Conservation (phyloP, 352 stramenopile species). For the Pythium rhizo-oryzae region DNA sequence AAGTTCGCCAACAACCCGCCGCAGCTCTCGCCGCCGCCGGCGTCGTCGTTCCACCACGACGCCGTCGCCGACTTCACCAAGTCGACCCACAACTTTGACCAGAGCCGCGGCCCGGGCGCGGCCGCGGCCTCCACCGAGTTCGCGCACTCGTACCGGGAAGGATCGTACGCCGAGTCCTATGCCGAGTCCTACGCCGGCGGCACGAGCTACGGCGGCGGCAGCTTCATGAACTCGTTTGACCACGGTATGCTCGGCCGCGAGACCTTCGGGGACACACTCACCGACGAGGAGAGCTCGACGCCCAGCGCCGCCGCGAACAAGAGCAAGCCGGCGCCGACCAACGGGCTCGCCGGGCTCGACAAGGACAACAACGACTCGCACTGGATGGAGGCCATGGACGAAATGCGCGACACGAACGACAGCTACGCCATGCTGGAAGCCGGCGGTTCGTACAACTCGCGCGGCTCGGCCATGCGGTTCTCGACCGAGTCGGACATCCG, state of each 20-base stretch:
- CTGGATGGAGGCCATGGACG: slow-evolving; percentile 70
- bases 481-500: slow-evolving; percentile 71
- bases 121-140: slow-evolving; percentile 19
- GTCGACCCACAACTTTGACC: slow-evolving; percentile 53
- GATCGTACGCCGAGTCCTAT: slow-evolving; percentile 65
- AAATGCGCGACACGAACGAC: slow-evolving; percentile 82
- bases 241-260: slow-evolving; percentile 35
- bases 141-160: slow-evolving; percentile 26
- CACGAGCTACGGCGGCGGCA: slow-evolving; percentile 26
- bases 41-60: slow-evolving; percentile 7
- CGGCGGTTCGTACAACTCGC: slow-evolving; percentile 57
- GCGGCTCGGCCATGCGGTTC: slow-evolving; percentile 73
- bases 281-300: slow-evolving; percentile 23
- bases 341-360: slow-evolving; percentile 28
- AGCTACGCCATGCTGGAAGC: slow-evolving; percentile 85
- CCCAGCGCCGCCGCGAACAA: neutral
- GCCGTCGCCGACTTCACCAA: slow-evolving; percentile 43
- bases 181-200: slow-evolving; percentile 49
- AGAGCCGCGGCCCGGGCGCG: slow-evolving; percentile 44
- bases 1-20: slow-evolving; percentile 26
- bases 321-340: neutral
- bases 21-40: slow-evolving; percentile 21
- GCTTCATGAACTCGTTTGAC: slow-evolving; percentile 65
- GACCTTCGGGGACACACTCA: slow-evolving; percentile 23
- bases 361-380: slow-evolving; percentile 43